phyloP scores from a whole-genome alignment of 768 basidiomycete genomes.

The Asterophora parasitica region DNA sequence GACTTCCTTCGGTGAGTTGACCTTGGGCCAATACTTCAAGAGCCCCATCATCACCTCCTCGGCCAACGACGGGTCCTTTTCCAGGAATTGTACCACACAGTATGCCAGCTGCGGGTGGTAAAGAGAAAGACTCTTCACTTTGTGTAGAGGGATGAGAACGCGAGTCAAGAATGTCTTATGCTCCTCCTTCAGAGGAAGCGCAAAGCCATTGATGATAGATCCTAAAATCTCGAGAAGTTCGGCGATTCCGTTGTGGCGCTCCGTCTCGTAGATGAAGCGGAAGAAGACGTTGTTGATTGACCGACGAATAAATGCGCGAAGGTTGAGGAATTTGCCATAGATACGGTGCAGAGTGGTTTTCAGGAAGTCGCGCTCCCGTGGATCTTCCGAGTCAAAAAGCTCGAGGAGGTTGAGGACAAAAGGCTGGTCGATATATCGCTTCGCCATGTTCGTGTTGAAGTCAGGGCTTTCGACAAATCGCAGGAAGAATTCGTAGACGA shows the following conservation, averaged over 20 bases:
- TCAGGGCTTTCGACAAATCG: conserved; percentile 97
- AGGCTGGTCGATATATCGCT: conserved; percentile 93
- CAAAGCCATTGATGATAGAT: conserved; percentile 99
- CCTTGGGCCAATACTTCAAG: conserved; percentile 98
- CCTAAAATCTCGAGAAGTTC: conserved; percentile 97
- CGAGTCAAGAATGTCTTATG: conserved; percentile 97
- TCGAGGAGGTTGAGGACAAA: conserved; percentile 97
- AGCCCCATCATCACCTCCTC: conserved; percentile 96
- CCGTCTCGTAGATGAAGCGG: conserved; percentile 97
- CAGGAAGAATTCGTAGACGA: conserved; percentile 99
- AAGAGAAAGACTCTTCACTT: conserved; percentile 94
- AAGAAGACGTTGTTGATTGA: conserved; percentile 99
- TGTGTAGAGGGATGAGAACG: conserved; percentile 92
- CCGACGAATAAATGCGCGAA: conserved; percentile 96
- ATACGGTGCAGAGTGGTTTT: conserved; percentile 99
- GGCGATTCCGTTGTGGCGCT: conserved; percentile 98
- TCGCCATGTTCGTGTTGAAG: conserved; percentile 97
- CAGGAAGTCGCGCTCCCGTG: conserved; percentile 96
- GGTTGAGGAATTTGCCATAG: conserved; percentile 98
- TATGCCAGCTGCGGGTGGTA: conserved; percentile 99
- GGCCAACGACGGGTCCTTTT: conserved; percentile 89
- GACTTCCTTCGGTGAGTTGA: conserved; percentile 98
- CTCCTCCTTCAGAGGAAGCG: conserved; percentile 95
- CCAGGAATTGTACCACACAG: conserved; percentile 97
- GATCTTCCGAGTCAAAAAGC: conserved; percentile 98